Evolutionary conservation across 192 early-diverging fungal genomes (phyloP).

Genomic region (Coemansia sp.): DNA sequence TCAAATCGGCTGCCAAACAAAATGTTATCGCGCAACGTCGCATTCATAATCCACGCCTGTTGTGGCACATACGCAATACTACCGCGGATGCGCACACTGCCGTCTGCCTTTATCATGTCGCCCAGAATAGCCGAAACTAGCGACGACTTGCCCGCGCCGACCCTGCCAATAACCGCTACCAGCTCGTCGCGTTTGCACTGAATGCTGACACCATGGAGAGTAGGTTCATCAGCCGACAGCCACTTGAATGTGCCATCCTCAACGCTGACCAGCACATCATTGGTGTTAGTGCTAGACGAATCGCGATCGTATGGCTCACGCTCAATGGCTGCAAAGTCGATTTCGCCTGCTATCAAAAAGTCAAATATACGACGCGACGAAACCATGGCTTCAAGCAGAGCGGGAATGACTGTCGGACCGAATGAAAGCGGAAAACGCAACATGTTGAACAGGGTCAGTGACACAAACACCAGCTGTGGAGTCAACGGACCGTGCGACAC

Average conservation of each 20-base stretch:
- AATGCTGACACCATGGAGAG: constrained; percentile 44
- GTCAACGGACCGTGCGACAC: constrained; percentile 50
- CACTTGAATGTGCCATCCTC: constrained; percentile 57
- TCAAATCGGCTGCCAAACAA: constrained; percentile 63
- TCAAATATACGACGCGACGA: constrained; percentile 37
- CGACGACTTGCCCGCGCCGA: constrained; percentile 68
- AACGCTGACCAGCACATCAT: constrained; percentile 38
- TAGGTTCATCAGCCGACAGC: constrained; percentile 37
- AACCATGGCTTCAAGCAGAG: constrained; percentile 41
- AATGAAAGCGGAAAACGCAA: constrained; percentile 44
- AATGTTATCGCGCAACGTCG: constrained; percentile 66
- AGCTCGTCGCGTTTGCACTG: constrained; percentile 54
- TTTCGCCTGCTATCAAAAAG: constrained; percentile 44
- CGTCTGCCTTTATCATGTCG: constrained; percentile 53
- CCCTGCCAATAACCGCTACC: constrained; percentile 61
- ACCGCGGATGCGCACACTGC: constrained; percentile 35
- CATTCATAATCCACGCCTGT: constrained; percentile 70
- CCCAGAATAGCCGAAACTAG: constrained; percentile 64
- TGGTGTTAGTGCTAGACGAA: constrained; percentile 4
- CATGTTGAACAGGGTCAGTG: constrained; percentile 54
- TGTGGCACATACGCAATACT: constrained; percentile 61
- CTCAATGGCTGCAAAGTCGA: constrained; percentile 36
- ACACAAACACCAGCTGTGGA: constrained; percentile 52
- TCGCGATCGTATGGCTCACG: constrained; percentile 44
- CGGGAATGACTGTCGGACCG: constrained; percentile 32